These are phyloP conservation scores for Trametes versicolor DNA, from an alignment of 1,284 basidiomycete species.

Conservation along the genomic window DNA sequence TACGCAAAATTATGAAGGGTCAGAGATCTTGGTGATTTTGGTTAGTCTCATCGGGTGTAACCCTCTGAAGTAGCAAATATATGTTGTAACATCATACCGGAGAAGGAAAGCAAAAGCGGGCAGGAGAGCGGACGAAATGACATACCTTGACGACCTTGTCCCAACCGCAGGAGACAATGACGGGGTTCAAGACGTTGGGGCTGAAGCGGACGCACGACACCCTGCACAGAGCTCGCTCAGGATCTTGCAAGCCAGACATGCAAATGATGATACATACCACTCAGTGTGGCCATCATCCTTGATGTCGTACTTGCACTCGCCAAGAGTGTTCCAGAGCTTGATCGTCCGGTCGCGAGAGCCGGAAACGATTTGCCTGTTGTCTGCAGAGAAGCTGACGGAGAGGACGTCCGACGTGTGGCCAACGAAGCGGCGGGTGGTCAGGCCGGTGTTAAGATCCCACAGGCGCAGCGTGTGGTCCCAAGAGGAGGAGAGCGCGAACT, in stretches of 20 bases:
- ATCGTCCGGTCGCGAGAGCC: constrained; percentile 97
- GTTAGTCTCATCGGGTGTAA: constrained; percentile 72
- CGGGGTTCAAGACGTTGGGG: constrained; percentile 97
- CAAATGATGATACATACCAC: constrained; percentile 67
- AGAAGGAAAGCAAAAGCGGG: constrained; percentile 25
- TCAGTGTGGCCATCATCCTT: constrained; percentile 98
- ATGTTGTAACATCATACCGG: constrained; percentile 57
- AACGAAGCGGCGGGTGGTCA: constrained; percentile 96
- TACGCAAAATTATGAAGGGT: constrained; percentile 44
- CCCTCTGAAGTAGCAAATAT: constrained; percentile 92
- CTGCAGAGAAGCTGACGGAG: constrained; percentile 97
- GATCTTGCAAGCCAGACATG: not conserved
- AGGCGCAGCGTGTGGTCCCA: constrained; percentile 99
- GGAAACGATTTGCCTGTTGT: constrained; percentile 99
- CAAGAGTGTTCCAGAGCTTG: constrained; percentile 99
- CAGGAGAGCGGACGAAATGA: not conserved
- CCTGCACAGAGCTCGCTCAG: constrained; percentile 56
- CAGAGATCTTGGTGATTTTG: constrained; percentile 82
- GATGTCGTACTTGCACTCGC: constrained; percentile 99
- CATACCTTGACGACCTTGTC: constrained; percentile 99
- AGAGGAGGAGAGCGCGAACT: constrained; percentile 98
- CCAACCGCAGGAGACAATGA: constrained; percentile 99
- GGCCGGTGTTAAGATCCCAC: constrained; percentile 97
- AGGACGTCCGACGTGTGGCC: constrained; percentile 99
- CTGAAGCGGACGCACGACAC: constrained; percentile 99